Percentiles rank a stretch among this genome's conserved stretches.
phyloP scores from a whole-genome alignment of 306 rosid species.

The Neltuma alba region DNA sequence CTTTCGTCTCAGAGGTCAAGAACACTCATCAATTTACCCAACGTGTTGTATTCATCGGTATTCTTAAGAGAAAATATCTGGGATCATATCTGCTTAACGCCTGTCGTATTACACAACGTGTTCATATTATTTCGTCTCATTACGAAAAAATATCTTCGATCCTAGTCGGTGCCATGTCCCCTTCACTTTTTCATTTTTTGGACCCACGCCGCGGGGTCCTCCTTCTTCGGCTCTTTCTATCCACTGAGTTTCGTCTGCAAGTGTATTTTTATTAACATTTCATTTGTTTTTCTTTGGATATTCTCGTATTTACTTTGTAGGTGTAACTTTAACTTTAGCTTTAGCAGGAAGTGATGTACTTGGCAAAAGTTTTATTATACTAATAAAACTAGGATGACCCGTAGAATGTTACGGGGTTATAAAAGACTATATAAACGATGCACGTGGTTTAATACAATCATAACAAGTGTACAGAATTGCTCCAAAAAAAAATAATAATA shows the following conservation, averaged over 20 bases:
- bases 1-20: background rate
- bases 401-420: background rate
- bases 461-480: background rate
- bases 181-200: background rate
- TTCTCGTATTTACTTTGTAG: background rate
- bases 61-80: background rate
- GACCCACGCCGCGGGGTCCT: no score
- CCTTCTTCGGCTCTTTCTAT: background rate
- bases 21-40: background rate
- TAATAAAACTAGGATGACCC: background rate
- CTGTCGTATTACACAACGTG: background rate
- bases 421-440: background rate
- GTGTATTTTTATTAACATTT: background rate
- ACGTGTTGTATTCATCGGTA: background rate
- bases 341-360: background rate
- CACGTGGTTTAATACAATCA: background rate
- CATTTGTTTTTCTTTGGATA: background rate
- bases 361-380: no score
- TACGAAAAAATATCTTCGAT: background rate
- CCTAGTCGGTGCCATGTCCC: background rate
- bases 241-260: background rate
- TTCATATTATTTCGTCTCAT: background rate
- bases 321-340: background rate
- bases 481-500: no score
- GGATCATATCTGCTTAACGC: background rate